Base-by-base conservation (phyloP, 2,329 filamentous ascomycete species). In the Aspergillus sp. region DNA sequence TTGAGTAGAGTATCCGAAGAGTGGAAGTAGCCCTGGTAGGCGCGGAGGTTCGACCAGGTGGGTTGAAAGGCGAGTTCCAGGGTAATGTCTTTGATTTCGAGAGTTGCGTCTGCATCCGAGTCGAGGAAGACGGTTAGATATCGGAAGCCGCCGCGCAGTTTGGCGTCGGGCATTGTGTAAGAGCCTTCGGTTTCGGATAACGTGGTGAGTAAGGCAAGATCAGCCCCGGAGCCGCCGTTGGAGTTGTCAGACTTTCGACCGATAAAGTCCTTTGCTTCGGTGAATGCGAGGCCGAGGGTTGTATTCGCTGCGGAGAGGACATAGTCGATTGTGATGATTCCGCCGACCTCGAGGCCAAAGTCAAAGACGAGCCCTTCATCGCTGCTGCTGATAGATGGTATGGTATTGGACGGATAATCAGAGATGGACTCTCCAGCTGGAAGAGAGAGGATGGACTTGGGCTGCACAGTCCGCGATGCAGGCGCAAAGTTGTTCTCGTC, bases 341-440 rank as follows among this genome's bases (percentile, higher is more conserved):
- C 85, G 43, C 85, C 85, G 5, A 87, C 84, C 68, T 87, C 84
- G 25, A 80, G 76, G 4, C 84, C 85, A 68, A 88, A 88, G 70
- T 88, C 85, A 60, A 86, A 85, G 1, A 87, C 81, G 2, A 54
- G 53, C 3, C 53, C 53, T 30, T 22, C 5, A 85, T 70, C n/a
- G 79, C 76, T 3, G 82, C 67, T 86, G 85, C 11, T 79, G 77
- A 8, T 66, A 64, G 5, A 83, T 69, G 70, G 69, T 15, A 48
- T 72, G 60, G 69, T 77, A 76, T 46, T 64, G 17, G 15, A 19
- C 31, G 5, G 71, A 71, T 68, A 76, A 11, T 67, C 54, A n/a
- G 64, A 60, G 15, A 51, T 64, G 58, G 60, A 49, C 75, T 57
- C 61, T 62, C 53, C 43, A 64, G 71, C 51, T 68, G 76, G 58